Conservation (phyloP, 768 basidiomycete genomes). For the Lactifluus piperatus region DNA sequence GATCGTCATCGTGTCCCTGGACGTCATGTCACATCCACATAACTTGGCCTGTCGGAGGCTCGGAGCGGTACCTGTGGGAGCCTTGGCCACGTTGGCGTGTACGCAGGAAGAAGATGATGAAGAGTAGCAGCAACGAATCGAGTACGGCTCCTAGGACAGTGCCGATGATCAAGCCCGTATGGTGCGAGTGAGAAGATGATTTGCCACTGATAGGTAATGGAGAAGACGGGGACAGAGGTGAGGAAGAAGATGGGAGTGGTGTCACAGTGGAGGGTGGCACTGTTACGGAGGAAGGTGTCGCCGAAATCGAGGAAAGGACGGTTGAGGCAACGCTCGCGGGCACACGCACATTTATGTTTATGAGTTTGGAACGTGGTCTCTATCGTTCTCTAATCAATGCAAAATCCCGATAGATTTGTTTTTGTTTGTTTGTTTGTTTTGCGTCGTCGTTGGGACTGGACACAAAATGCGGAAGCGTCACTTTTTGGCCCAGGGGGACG, state of each 20-base stretch:
- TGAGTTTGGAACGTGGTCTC: too few relatives aligned
- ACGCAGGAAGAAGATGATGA: slow-evolving; percentile 26
- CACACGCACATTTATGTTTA: too few relatives aligned
- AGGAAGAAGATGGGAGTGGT: neutral
- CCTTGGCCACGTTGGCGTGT: slow-evolving; percentile 28
- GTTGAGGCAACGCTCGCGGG: too few relatives aligned
- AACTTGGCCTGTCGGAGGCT: slow-evolving; percentile 4
- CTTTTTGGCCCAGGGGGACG: too few relatives aligned
- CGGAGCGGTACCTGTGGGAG: neutral
- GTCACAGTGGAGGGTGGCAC: slow-evolving; percentile 24
- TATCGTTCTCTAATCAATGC: too few relatives aligned
- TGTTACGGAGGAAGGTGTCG: slow-evolving; percentile 27
- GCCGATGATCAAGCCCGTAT: slow-evolving; percentile 13
- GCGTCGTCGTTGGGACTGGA: too few relatives aligned
- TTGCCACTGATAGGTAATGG: neutral
- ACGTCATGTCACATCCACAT: slow-evolving; percentile 21
- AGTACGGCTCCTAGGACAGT: slow-evolving; percentile 16
- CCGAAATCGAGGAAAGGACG: slow-evolving; percentile 20
- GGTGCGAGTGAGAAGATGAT: neutral
- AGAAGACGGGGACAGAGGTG: neutral
- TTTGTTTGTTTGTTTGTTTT: too few relatives aligned
- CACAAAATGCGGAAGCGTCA: too few relatives aligned
- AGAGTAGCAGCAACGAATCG: slow-evolving; percentile 15
- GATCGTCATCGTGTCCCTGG: neutral
- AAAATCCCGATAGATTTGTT: too few relatives aligned